Evolutionary conservation across 1,139 yeast species (phyloP), one percentile per base, ranked within the genome.

Genomic region (Kurtzmaniella quercitrusa): DNA sequence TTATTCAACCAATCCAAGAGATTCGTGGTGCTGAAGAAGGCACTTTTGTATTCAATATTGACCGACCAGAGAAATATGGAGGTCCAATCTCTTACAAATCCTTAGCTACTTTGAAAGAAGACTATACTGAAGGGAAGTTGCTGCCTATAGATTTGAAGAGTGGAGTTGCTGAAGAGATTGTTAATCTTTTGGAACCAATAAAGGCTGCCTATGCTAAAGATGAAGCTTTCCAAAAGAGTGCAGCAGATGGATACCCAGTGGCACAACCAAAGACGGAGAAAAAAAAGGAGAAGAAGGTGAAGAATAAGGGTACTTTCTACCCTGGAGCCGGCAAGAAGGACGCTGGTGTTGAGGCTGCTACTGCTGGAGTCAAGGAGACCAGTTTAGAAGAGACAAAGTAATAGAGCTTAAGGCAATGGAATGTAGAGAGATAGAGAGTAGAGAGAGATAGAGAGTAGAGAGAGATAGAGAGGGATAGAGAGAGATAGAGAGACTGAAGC

Each of bases 1-100:
- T 93, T 41, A 67, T 93, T 40, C 82, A 83, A 50, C 98, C 98
- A 52, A 83, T 91, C 53, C 84, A 87, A 56, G 93, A 84, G 63
- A 75, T 91, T 59, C 81, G 82, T 62, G 54, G 71, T 27, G 76
- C 64, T 15, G 79, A 79, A 45, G 73, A 69, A 6, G 79, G 75
- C 12, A 64, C 65, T 48, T 88, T 79, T 60, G 68, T 72, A 42
- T 88, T 93, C 70, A 71, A 67, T 62, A 82, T 94, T 54, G 82
- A 85, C 58, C 85, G 98, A 68, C 98, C 97, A 39, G 98, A 93
- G 60, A 85, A 93, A 69, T 94, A 88, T 64, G 98, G 99, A 54
- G 99, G 98, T 43, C 85, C 95, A 53, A 73, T 93, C 47, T 73
- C 83, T 41, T 94, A 81, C 75, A 62, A 63, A 40, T 75, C 87